A percentile compares a stretch with the other conserved stretches of the same genome.
These are phyloP conservation scores for Eucalyptus pauciflora DNA, from an alignment of 345 rosid genomes.

Conservation along the genomic window DNA sequence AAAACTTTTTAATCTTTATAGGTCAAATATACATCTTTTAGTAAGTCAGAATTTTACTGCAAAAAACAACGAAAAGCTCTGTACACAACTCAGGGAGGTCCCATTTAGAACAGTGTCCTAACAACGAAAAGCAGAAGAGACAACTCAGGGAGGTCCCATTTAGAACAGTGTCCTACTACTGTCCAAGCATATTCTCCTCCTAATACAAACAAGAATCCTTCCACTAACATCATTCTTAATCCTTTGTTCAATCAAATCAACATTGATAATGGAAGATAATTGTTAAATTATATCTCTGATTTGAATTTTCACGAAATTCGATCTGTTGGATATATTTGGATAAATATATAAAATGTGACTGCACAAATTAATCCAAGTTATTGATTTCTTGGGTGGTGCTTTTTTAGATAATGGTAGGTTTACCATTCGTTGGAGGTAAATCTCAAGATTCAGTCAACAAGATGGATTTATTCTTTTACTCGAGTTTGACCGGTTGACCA, in stretches of 20 bases:
- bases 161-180: not conserved
- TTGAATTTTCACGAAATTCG: not conserved
- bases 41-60: not conserved
- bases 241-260: not conserved
- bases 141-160: not conserved
- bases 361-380: too few species aligned
- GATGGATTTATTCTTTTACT: not conserved
- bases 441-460: not conserved
- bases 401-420: too few species aligned
- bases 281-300: too few species aligned
- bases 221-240: not conserved
- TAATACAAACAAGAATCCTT: not conserved
- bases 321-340: not conserved
- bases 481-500: not conserved
- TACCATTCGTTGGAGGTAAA: too few species aligned
- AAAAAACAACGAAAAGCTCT: not conserved
- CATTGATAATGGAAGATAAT: not conserved
- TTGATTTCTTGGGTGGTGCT: not conserved
- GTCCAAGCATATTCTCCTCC: not conserved
- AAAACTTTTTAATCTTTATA: not conserved
- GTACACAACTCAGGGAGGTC: not conserved
- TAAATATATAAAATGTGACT: not conserved
- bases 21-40: not conserved
- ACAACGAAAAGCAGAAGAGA: not conserved
- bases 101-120: not conserved